Percentiles rank a stretch among this genome's conserved stretches.
Evolutionary conservation across 2,329 filamentous ascomycete species (phyloP).

Genomic region (Cladosporium sp.): DNA sequence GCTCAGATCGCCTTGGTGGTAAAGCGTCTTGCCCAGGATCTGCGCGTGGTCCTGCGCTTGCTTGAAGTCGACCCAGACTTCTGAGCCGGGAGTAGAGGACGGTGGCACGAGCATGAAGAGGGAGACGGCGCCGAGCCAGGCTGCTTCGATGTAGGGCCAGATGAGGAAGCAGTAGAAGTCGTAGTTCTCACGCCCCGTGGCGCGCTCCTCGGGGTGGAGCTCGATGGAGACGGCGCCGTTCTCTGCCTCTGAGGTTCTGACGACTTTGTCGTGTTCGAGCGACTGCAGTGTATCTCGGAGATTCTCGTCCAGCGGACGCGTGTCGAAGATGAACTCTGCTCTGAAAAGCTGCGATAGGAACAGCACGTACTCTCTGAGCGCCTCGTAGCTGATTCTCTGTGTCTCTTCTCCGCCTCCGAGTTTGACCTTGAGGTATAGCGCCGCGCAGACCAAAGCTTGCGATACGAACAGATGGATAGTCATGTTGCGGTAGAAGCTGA

Average conservation of each 20-base stretch:
- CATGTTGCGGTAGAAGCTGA: conserved; percentile 99
- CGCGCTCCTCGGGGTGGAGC: conserved; percentile 68
- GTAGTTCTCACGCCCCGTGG: conserved; percentile 81
- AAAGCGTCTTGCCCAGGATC: conserved; percentile 88
- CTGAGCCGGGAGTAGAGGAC: conserved; percentile 33
- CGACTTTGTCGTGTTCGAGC: conserved; percentile 71
- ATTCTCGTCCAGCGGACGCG: conserved; percentile 74
- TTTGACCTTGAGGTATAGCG: conserved; percentile 87
- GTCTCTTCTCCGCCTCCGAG: conserved; percentile 76
- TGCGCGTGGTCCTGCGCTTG: conserved; percentile 60
- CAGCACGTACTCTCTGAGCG: conserved; percentile 69
- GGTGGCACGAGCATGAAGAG: conserved; percentile 82
- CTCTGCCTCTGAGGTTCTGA: conserved; percentile 57
- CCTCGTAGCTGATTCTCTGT: conserved; percentile 59
- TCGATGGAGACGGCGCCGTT: conserved; percentile 61
- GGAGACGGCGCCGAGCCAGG: conserved; percentile 84
- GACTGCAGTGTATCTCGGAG: conserved; percentile 71
- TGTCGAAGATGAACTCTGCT: conserved; percentile 93
- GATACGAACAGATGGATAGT: conserved; percentile 97
- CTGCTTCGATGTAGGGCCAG: conserved; percentile 95
- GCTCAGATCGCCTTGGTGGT: conserved; percentile 91
- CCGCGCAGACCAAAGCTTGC: conserved; percentile 81
- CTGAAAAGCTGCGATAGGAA: conserved; percentile 93
- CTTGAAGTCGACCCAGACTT: conserved; percentile 60
- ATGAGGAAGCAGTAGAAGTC: conserved; percentile 99